Conservation (phyloP, 2,329 filamentous ascomycete species). For the Aphanocladium album region DNA sequence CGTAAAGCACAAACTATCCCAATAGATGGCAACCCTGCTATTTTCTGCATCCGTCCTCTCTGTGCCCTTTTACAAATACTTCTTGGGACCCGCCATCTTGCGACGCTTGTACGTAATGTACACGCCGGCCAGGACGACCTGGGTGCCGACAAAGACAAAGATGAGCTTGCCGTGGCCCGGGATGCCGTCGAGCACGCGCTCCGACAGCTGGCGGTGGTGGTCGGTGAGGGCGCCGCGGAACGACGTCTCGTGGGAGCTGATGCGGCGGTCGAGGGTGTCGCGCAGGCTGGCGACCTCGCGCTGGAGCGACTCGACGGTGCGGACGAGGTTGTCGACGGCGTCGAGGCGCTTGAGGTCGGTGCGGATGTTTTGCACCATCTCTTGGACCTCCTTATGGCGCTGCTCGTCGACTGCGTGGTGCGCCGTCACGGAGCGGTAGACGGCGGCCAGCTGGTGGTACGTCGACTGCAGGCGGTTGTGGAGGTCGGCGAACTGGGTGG, state of each 20-base stretch:
- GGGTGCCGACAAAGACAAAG: conserved; percentile 67
- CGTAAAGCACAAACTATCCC: neutral
- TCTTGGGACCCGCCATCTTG: conserved; percentile 75
- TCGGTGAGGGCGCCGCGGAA: conserved; percentile 48
- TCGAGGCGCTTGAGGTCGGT: conserved; percentile 38
- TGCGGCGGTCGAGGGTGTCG: conserved; percentile 46
- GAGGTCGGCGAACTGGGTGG: conserved; percentile 72
- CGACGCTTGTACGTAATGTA: conserved; percentile 79
- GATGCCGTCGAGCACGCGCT: conserved; percentile 42
- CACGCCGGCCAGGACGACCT: conserved; percentile 61
- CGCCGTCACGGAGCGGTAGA: conserved; percentile 53
- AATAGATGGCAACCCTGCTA: neutral
- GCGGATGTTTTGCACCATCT: conserved; percentile 43
- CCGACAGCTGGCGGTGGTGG: conserved; percentile 45
- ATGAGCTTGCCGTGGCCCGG: conserved; percentile 53
- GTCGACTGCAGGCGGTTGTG: conserved; percentile 75
- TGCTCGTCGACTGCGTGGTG: conserved; percentile 48
- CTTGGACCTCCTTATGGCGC: conserved; percentile 50
- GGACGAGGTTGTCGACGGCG: conserved; percentile 39
- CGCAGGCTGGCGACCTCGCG: conserved; percentile 54
- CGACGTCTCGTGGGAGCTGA: conserved; percentile 45
- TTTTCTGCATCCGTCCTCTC: neutral
- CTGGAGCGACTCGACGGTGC: conserved; percentile 39
- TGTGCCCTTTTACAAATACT: conserved; percentile 61
- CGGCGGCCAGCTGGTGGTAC: conserved; percentile 60